Percentiles rank a stretch among this genome's conserved stretches.
Evolutionary conservation across 1,284 basidiomycete species (phyloP).

Genomic region (Malassezia restricta): DNA sequence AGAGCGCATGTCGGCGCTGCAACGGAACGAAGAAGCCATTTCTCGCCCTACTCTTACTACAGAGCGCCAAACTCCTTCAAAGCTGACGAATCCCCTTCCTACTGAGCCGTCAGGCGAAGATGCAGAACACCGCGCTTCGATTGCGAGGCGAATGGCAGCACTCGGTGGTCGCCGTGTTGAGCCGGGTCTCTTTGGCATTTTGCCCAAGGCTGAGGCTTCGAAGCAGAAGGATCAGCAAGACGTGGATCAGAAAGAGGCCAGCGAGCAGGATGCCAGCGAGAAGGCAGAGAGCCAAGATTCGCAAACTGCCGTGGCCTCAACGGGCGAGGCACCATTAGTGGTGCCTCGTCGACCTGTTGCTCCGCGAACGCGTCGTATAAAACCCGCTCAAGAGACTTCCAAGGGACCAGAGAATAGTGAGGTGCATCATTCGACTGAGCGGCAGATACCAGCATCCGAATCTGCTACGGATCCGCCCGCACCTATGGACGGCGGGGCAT

Average conservation of each 20-base stretch:
- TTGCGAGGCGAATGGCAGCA: constrained; percentile 39
- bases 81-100: not conserved
- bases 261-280: constrained; percentile 37
- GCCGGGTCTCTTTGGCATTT: constrained; percentile 51
- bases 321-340: constrained; percentile 19
- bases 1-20: constrained; percentile 44
- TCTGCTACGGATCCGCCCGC: no score
- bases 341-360: constrained; percentile 46
- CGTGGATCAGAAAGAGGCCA: not conserved
- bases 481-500: no score
- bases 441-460: no score
- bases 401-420: no score
- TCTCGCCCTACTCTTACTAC: not conserved
- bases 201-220: constrained; percentile 25
- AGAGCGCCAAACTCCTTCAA: constrained; percentile 12
- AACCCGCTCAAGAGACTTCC: not conserved
- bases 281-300: no score
- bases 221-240: not conserved
- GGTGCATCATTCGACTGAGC: no score
- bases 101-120: constrained; percentile 9
- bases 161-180: constrained; percentile 39
- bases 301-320: constrained; percentile 21
- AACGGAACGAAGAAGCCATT: constrained; percentile 18
- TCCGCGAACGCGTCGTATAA: constrained; percentile 40
- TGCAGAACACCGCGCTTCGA: constrained; percentile 33